Evolutionary conservation across 257 asterid species (phyloP), one percentile per base, ranked within the genome.

Genomic region (Verbena officinalis): DNA sequence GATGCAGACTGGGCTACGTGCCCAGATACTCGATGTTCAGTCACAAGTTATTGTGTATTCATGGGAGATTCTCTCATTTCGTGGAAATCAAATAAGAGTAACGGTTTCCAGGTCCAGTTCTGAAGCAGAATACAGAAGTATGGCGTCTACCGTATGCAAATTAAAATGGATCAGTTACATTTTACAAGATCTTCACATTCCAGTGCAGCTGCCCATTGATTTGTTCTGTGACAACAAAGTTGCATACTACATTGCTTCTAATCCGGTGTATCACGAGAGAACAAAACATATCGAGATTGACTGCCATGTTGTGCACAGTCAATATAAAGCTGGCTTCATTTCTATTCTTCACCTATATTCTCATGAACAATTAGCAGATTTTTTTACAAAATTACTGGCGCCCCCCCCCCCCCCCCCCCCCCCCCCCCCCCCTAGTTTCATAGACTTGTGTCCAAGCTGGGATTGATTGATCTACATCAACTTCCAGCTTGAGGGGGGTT

Each of bases 1-100:
- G 50, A 59, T 39, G 50, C 65, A 0, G 65, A 59, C 14, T 59
- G 53, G 65, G 65, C 23, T 0, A 10, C 63, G 5, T 57, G 63
- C 19, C 23, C 4, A 0, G 46, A 15, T 7, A 57, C 63, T 1
- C 14, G 48, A 7, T 2, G 27, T 3, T 57, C 63, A 31, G 5
- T 57, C 4, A 30, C 46, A 7, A 46, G 63, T 4, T 57, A 13
- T 17, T 57, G 63, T 16, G 16, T 57, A 3, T 57, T 14, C 9
- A 23, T 57, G 0, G 65, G 65, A 1, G 2, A 9, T 13, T 59
- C 51, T 1, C 34, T 59, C 0, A 40, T 59, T 15, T 59, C 65
- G 11, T 59, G 51, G 65, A 59, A 59, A 19, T 3, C 65, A 4
- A 59, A 59, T 34, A 59, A 59, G 39, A 40, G 12, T 5, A 3